Base-by-base conservation (phyloP, 2,329 filamentous ascomycete genomes). In the Dactylellina drechsleri region DNA sequence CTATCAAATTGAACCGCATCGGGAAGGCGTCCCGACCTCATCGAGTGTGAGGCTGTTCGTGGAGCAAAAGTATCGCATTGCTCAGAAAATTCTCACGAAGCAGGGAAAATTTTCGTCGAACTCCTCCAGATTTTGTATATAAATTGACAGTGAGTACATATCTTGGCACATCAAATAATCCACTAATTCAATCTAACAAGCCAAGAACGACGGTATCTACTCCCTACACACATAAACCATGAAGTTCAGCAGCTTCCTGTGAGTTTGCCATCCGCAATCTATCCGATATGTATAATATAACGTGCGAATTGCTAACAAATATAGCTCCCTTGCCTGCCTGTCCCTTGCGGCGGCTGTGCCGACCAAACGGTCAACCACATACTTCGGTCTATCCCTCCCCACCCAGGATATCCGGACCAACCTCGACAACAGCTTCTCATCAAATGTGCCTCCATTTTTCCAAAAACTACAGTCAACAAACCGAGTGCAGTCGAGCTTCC, bases 401-500 rank as follows among this genome's bases (percentile, higher is more conserved):
- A 23, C 54, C 8, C 36, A 45, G 16, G 54, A 58, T 18, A 26
- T 58, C 16, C 40, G 43, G 16, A n/a, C 36, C 18, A 20, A 45
- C 15, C 54, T 58, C 36, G 18, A 45, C 10, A 45, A 43, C 15
- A 58, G n/a, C 15, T 58, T 58, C 20, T 26, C 36, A 16, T 36
- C 58, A 36, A 83, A 86, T 15, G 84, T 83, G 36, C 84, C 87
- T n/a, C 85, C 83, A 20, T 89, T 97, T 80, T 98, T 91, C 84
- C 87, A 86, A 79, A 87, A 92, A 68, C 86, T 99, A 36, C 87
- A 91, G 81, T 86, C 90, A 78, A 86, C 85, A 1, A 86, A 90
- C 18, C 91, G 95, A 65, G 83, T 98, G 2, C 94, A 98, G 82
- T 81, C 86, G n/a, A 86, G 89, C 49, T 99, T 98, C 81, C 95